Base-by-base conservation (phyloP, 1,139 yeast genomes). In the Chernovozyma aurita region DNA sequence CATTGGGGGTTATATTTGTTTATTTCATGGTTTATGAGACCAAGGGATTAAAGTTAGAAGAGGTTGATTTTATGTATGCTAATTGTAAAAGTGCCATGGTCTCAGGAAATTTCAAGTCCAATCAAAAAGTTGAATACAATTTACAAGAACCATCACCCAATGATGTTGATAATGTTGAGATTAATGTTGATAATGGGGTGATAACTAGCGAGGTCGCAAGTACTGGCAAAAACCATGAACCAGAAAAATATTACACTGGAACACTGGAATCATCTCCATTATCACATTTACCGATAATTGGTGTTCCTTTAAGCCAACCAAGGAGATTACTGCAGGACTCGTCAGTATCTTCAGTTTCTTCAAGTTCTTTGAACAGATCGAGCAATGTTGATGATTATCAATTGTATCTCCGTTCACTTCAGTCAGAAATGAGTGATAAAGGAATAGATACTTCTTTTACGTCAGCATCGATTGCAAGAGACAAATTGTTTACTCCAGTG, bases 21-120 rank as follows among this genome's bases (percentile, higher is more conserved):
- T 80, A 72, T 67, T 77, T 80, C 59, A 69, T 71, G 45, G 80
- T 83, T 37, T 80, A 79, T 47, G 88, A 82, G 59, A 84, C 94
- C 24, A 80, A 79, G 59, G 90, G 90, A 21, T 64, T 82, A 39
- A 70, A 83, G 12, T 67, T 85, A 54, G 76, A 70, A 50, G 73
- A 70, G 44, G 63, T 69, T 38, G 70, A 71, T 56, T 69, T 61
- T 39, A 64, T 69, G 71, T 61, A 61, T 42, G 56, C 50, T 32
- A 63, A 65, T 35, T 75, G 81, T 50, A 45, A 54, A 24, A 63
- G 57, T 46, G 78, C 81, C 3, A 53, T 69, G 30, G 57, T 51
- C 29, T 73, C 79, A 2, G 46, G 55, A 21, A 54, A 57, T 29
- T 71, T 69, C 49, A 57, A 61, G 40, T 64, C 71, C 8, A 35